Evolutionary conservation across 768 basidiomycete genomes (phyloP), one percentile per base, ranked within the genome.

Genomic region (Kwoniella dendrophila): DNA sequence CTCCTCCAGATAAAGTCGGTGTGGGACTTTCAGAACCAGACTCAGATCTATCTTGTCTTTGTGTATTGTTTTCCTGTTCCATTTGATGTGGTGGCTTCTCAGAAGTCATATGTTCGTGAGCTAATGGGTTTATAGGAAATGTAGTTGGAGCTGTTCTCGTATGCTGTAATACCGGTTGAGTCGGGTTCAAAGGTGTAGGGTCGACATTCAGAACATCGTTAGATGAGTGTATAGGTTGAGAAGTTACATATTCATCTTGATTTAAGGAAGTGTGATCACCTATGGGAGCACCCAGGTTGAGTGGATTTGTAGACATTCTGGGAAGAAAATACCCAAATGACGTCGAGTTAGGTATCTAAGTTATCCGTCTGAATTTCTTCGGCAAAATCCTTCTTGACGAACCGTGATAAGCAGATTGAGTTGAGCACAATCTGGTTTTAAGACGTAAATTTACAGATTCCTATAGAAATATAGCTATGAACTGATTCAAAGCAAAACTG

Each of bases 101-200:
- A 22, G 32, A 38, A 33, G 44, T 47, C 8, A 24, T 3, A 14
- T 41, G 27, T 4, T 20, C 20, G 43, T 56, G 62, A 38, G 58
- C 62, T 22, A 45, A 40, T 6, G 55, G 43, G 38, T 59, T 50
- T 44, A 63, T 56, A 2, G 67, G 67, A 34, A 58, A 55, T 16
- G 64, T 69, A 1, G 63, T 65, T 4, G 67, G 67, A 20, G 67
- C 67, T 1, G 67, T 69, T 38, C 67, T 22, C 16, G 43, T 50
- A 14, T 56, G 63, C 4, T 56, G 29, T 26, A 66, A 43, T 24
- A 20, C 48, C 12, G 60, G 68, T 18, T 53, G 59, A 44, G 43
- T 44, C 4, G 43, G 43, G 43, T 44, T 3, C 26, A 26, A 18
- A 33, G 30, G 32, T 34, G 14, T 12, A 41, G 52, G 4, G 34